Conservation (phyloP, 2,329 filamentous ascomycete genomes). For the Nannizziopsis arthrosporioides region DNA sequence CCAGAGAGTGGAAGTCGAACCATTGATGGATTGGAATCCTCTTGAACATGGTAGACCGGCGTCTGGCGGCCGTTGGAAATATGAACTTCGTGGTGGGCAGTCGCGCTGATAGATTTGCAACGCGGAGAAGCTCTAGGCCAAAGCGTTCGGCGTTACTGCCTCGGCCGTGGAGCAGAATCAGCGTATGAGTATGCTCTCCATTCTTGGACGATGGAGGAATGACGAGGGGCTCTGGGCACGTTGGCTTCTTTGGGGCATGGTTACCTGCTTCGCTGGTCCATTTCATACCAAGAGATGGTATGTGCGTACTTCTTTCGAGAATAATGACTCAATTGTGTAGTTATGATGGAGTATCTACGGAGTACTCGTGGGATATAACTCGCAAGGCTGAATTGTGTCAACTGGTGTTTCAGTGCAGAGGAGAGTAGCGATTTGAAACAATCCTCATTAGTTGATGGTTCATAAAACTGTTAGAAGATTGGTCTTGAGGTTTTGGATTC, state of each 20-base stretch:
- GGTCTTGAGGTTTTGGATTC: too few relatives aligned
- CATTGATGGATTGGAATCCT: slow-evolving; percentile 39
- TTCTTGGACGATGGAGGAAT: slow-evolving; percentile 5
- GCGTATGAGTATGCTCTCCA: slow-evolving; percentile 24
- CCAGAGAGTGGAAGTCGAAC: slow-evolving; percentile 39
- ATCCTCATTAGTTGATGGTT: background rate
- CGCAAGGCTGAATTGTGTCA: too few relatives aligned
- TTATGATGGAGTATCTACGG: too few relatives aligned
- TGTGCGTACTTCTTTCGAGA: too few relatives aligned
- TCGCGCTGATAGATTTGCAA: slow-evolving; percentile 10
- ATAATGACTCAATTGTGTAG: too few relatives aligned
- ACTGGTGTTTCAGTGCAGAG: background rate
- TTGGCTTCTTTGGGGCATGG: too few relatives aligned
- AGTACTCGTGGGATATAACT: too few relatives aligned
- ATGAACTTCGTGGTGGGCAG: slow-evolving; percentile 35
- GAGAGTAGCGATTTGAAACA: background rate
- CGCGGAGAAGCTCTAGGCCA: background rate
- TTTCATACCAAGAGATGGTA: too few relatives aligned
- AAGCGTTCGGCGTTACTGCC: slow-evolving; percentile 8
- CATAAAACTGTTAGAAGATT: background rate
- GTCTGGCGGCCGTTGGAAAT: slow-evolving; percentile 40
- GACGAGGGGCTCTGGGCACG: background rate
- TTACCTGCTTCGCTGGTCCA: too few relatives aligned
- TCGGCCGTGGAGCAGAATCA: slow-evolving; percentile 33
- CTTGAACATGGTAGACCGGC: slow-evolving; percentile 36